A percentile compares a stretch with the other conserved stretches of the same genome.
phyloP scores from a whole-genome alignment of 495 filamentous ascomycete genomes.

The Pseudomonodictys pantanalensis region DNA sequence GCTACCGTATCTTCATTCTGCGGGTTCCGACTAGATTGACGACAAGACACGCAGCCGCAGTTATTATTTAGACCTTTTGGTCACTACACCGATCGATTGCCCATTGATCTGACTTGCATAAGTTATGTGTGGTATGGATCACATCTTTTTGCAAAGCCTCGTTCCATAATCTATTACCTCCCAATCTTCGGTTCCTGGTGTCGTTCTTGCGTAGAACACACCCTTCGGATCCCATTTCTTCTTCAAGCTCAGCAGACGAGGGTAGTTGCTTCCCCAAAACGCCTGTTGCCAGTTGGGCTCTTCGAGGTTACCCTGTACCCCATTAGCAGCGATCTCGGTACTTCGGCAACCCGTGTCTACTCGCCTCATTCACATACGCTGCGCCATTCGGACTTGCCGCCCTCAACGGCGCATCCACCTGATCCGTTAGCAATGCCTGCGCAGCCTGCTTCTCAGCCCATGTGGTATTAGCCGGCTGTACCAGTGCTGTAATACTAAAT shows the following conservation, averaged over 20 bases:
- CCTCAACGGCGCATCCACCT: slow-evolving; percentile 3
- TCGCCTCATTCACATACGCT: slow-evolving; percentile 23
- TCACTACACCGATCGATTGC: no score
- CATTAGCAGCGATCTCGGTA: not conserved
- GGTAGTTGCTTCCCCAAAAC: slow-evolving; percentile 21
- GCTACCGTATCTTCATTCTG: no score
- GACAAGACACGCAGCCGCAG: no score
- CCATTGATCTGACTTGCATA: no score
- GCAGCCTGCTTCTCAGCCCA: slow-evolving; percentile 4
- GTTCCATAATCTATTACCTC: slow-evolving; percentile 14
- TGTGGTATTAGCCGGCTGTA: not conserved
- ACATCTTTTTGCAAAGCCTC: slow-evolving; percentile 6
- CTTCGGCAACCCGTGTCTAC: not conserved
- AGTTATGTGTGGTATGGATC: not conserved
- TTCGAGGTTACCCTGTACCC: slow-evolving; percentile 18
- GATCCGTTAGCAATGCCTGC: slow-evolving; percentile 7
- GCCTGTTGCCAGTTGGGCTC: slow-evolving; percentile 23
- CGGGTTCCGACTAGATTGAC: no score
- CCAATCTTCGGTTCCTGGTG: slow-evolving; percentile 12
- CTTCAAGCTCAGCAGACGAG: slow-evolving; percentile 7
- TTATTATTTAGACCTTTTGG: no score
- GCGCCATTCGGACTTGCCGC: slow-evolving; percentile 13
- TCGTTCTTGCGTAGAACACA: slow-evolving; percentile 12
- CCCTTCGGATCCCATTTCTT: slow-evolving; percentile 19
- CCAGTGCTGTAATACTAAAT: slow-evolving; percentile 3